A percentile compares a stretch with the other conserved stretches of the same genome.
Evolutionary conservation across 345 rosid genomes (phyloP).

Genomic region (Linum usitatissimum): DNA sequence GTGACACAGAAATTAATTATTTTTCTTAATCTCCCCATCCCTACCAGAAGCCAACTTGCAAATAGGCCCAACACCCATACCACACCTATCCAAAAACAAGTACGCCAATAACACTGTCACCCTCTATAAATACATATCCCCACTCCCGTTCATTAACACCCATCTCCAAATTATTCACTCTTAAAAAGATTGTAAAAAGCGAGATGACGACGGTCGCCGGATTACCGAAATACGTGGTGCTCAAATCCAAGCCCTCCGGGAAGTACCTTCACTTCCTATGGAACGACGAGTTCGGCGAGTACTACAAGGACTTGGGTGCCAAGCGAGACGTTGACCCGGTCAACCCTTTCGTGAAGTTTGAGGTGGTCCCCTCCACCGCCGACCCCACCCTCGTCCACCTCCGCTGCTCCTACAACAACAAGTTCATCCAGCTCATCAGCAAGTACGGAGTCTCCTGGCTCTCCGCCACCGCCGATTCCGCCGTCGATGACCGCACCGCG

Average conservation of each 20-base stretch:
- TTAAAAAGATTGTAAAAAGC: too few relatives aligned
- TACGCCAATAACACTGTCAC: too few relatives aligned
- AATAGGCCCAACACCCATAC: too few relatives aligned
- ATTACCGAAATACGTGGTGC: not conserved
- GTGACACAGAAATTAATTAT: too few relatives aligned
- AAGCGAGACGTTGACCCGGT: not conserved
- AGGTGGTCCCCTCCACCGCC: not conserved
- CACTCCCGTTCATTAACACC: too few relatives aligned
- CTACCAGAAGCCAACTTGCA: too few relatives aligned
- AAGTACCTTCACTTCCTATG: not conserved
- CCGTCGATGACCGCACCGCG: not conserved
- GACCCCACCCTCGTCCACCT: not conserved
- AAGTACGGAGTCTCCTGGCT: not conserved
- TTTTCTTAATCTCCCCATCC: too few relatives aligned
- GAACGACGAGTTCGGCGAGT: not conserved
- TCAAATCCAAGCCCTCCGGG: not conserved
- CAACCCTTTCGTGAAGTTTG: not conserved
- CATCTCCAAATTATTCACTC: too few relatives aligned
- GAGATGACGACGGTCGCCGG: not conserved
- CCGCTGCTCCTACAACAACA: not conserved
- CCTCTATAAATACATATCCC: too few relatives aligned
- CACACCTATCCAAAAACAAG: too few relatives aligned
- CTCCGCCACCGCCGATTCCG: not conserved
- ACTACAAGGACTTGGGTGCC: not conserved
- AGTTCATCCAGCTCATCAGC: not conserved